Conservation (phyloP, 768 basidiomycete genomes). For the Tulasnella sp. region DNA sequence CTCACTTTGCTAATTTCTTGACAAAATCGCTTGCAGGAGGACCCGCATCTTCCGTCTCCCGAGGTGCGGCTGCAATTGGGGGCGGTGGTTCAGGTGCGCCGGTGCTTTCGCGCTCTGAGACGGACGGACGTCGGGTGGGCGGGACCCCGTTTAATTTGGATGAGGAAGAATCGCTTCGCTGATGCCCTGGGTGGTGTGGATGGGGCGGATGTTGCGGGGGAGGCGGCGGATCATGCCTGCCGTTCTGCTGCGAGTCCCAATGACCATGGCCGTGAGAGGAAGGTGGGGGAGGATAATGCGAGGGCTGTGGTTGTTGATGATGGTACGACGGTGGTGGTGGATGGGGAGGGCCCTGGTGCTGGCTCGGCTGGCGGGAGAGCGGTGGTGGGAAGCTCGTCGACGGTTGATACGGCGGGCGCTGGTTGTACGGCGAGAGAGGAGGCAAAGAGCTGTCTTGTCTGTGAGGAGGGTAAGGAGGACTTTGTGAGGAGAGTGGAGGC, state of each 20-base stretch:
- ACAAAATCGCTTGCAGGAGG: slow-evolving; percentile 90
- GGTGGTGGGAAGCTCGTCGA: slow-evolving; percentile 21
- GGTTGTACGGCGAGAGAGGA: slow-evolving; percentile 4
- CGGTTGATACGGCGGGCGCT: slow-evolving; percentile 3
- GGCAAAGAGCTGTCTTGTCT: slow-evolving; percentile 12
- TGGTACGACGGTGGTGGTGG: slow-evolving; percentile 25
- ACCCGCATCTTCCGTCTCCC: slow-evolving; percentile 63
- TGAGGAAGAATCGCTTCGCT: slow-evolving; percentile 25
- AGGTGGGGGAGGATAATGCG: slow-evolving; percentile 2
- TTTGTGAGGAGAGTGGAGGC: neutral
- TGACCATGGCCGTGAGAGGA: slow-evolving; percentile 29
- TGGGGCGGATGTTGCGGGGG: slow-evolving; percentile 6
- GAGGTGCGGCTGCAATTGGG: slow-evolving; percentile 11
- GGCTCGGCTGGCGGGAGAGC: slow-evolving; percentile 5
- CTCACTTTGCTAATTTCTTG: slow-evolving; percentile 88
- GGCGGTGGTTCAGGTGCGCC: slow-evolving; percentile 10
- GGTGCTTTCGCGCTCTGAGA: slow-evolving; percentile 20
- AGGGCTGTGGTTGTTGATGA: slow-evolving; percentile 29
- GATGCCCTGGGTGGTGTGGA: neutral
- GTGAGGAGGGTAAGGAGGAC: neutral
- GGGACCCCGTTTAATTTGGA: slow-evolving; percentile 26
- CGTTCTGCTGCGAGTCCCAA: slow-evolving; percentile 24
- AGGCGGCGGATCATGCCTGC: slow-evolving; percentile 28
- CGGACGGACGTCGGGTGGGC: slow-evolving; percentile 15
- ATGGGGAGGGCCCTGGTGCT: neutral